Evolutionary conservation across 805 yeast species (phyloP), one percentile per base, ranked within the genome.

Genomic region (Yamadazyma scolyti): DNA sequence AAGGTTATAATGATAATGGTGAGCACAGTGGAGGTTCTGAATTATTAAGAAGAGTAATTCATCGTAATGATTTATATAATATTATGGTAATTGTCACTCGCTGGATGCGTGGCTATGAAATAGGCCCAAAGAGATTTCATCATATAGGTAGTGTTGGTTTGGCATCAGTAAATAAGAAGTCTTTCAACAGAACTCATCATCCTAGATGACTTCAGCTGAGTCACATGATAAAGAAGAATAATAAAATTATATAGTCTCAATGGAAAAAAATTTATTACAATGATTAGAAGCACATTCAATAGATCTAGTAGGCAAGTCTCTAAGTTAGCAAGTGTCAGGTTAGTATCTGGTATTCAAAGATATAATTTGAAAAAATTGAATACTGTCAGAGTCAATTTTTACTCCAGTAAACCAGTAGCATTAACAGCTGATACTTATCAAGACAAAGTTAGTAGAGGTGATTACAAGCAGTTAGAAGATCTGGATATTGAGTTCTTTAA

Each of bases 61-160:
- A 73, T 13, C 55, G 74, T 18, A 51, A 71, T 5, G 56, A 70
- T 22, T 32, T 77, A 9, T 53, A 67, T 4, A 79, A 82, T 47
- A 71, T 77, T 1, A 45, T 84, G 11, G 70, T 84, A 1, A 77
- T 84, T 16, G 93, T 82, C 0, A 73, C 84, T 0, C 51, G 95
- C 37, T 84, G 94, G 95, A 82, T 81, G 48, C 90, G 90, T 1
- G 94, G 95, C 0, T 66, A 68, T 0, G 84, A 83, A 4, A 49
- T 85, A 23, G 95, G 95, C 0, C 68, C 85, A 4, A 68, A 76
- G 15, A 54, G 95, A 33, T 85, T 84, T 47, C 65, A 84, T 36
- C 79, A 77, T 43, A 83, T 85, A 4, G 43, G 38, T 1, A 15
- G 21, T 14, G 38, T 20, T 2, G 34, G 34, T 16, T 14, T 17